Conservation (phyloP, 2,329 filamentous ascomycete genomes). For the Clarireedia sp. region DNA sequence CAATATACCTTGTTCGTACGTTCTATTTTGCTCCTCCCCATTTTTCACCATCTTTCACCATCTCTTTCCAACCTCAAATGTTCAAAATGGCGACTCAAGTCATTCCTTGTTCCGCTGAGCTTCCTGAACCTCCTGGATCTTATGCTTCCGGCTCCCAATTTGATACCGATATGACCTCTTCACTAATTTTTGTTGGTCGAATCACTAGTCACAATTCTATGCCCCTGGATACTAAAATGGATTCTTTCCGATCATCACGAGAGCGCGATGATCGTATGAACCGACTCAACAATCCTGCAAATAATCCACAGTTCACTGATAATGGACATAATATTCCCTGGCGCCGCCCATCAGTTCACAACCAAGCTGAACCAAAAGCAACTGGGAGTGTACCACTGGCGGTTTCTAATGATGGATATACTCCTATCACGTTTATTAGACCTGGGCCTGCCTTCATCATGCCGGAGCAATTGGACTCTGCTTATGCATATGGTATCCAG, state of each 20-base stretch:
- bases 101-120: constrained; percentile 1
- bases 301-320: background rate
- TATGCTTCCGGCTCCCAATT: background rate
- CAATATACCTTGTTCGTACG: constrained; percentile 9
- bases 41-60: background rate
- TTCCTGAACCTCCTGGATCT: constrained; percentile 4
- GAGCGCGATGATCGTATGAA: constrained; percentile 3
- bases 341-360: background rate
- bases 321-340: background rate
- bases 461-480: constrained; percentile 19
- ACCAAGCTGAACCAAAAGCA: background rate
- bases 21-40: constrained; percentile 1
- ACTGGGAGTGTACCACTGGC: background rate
- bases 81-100: constrained; percentile 2
- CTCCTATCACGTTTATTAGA: constrained; percentile 16
- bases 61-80: background rate
- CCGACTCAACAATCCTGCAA: background rate
- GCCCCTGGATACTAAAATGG: constrained; percentile 10
- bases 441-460: constrained; percentile 20
- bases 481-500: constrained; percentile 45
- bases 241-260: constrained; percentile 11
- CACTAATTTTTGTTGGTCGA: constrained; percentile 17
- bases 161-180: constrained; percentile 19
- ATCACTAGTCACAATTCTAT: background rate
- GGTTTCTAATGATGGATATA: constrained; percentile 22